A percentile compares a stretch with the other conserved stretches of the same genome.
Evolutionary conservation across 768 basidiomycete genomes (phyloP).

Genomic region (Rubroboletus satanas): DNA sequence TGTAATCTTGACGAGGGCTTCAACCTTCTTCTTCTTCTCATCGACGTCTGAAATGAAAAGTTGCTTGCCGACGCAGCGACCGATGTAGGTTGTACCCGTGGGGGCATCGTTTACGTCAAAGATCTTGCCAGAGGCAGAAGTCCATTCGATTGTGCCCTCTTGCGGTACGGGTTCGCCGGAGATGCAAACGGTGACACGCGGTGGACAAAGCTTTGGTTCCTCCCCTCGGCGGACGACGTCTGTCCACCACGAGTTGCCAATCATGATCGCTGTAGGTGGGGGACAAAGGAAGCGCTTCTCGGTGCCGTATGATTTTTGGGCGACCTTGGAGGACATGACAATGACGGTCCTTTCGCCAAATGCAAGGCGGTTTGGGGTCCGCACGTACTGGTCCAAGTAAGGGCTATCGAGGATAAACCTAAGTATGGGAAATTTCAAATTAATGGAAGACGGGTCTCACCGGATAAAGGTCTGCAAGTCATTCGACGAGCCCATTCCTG

Average conservation of each 20-base stretch:
- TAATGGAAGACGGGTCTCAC: conserved; percentile 36
- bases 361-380: conserved; percentile 78
- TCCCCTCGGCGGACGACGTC: conserved; percentile 72
- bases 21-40: conserved; percentile 93
- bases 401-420: conserved; percentile 44
- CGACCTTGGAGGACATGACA: conserved; percentile 97
- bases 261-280: conserved; percentile 90
- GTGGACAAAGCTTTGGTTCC: conserved; percentile 70
- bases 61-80: conserved; percentile 90
- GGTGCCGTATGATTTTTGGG: conserved; percentile 95
- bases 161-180: conserved; percentile 86
- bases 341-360: conserved; percentile 93
- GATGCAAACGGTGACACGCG: conserved; percentile 84
- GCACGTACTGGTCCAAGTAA: conserved; percentile 81
- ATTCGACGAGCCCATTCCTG: conserved; percentile 57
- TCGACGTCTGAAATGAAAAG: conserved; percentile 94
- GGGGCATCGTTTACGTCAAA: conserved; percentile 80
- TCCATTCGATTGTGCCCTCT: conserved; percentile 87
- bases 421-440: conserved; percentile 16
- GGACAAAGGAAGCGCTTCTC: conserved; percentile 95
- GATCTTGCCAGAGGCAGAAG: conserved; percentile 74
- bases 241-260: conserved; percentile 94
- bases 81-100: conserved; percentile 82
- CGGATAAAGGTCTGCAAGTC: conserved; percentile 81
- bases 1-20: conserved; percentile 86